Base-by-base conservation (phyloP, 768 basidiomycete species). In the Mycena floridula region DNA sequence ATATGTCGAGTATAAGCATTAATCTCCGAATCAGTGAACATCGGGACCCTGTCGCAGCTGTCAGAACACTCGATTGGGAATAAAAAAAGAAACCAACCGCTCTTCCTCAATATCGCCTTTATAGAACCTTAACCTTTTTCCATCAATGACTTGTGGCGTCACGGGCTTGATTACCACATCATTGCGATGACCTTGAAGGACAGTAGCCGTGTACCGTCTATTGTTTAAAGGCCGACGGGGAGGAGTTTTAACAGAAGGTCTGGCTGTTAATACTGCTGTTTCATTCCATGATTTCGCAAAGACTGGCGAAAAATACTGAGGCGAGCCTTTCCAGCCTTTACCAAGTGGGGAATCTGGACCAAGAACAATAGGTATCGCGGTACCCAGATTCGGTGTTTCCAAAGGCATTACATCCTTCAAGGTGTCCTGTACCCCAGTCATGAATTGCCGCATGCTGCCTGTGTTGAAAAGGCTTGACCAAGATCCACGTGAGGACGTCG, bases 391-490 rank as follows among this genome's bases (percentile, higher is more conserved):
- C 47, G 52, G 50, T 1, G 54, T 48, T 25, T 70, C 70, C 3
- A 65, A 54, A 7, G 72, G 70, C 16, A 65, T 70, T 30, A 68
- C 68, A 6, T 72, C 70, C 42, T 68, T 69, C 5, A 72, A 59
- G 1, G 72, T 66, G 50, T 78, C 81, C 25, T 78, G 75, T 23
- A 79, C 67, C 25, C 81, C 77, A 9, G 70, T 69, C 69, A 89
- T 79, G 46, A 89, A 77, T 45, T 87, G 82, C 22, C 82, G 72
- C 62, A 89, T 68, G 35, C 69, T 74, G 15, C 76, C 77, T 1
- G 84, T 66, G 47, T 79, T 82, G 58, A 88, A 85, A 9, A 90
- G 56, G 54, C 80, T 89, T 0, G 86, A 84, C 89, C 89, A 90
- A 0, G 89, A 88, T 7, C 80, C 85, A 36, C 80, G 72, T 2